Evolutionary conservation across 1,284 basidiomycete species (phyloP).

Genomic region (Austropuccinia psidii): DNA sequence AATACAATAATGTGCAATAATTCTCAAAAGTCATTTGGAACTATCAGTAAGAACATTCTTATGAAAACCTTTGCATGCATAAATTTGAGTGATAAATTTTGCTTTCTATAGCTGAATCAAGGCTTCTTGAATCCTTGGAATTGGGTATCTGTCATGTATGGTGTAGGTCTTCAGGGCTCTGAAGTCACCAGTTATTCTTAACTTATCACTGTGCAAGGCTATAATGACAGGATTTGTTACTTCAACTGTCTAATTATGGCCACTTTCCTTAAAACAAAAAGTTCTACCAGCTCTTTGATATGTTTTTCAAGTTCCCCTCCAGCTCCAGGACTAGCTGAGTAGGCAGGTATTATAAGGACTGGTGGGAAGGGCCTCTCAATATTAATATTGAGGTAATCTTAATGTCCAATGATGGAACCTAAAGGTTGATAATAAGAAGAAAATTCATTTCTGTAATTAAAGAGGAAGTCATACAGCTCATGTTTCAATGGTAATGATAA

Average conservation of each 20-base stretch:
- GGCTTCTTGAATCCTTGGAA: background rate
- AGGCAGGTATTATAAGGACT: background rate
- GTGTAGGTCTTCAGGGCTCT: background rate
- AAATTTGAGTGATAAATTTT: background rate
- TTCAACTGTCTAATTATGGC: background rate
- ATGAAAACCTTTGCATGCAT: background rate
- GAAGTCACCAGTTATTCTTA: background rate
- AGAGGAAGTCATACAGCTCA: background rate
- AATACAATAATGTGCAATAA: too few relatives aligned
- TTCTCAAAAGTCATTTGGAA: too few relatives aligned
- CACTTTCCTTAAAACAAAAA: background rate
- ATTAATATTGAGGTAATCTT: background rate
- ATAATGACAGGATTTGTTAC: background rate
- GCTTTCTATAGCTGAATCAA: background rate
- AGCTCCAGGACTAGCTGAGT: background rate
- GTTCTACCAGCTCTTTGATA: too few relatives aligned
- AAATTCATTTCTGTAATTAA: background rate
- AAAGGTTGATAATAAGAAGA: background rate
- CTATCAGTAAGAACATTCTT: background rate
- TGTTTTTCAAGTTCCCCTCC: too few relatives aligned
- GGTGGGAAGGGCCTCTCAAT: background rate
- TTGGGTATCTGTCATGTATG: too few relatives aligned
- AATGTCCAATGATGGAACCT: background rate
- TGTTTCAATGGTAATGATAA: background rate
- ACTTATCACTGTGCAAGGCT: too few relatives aligned